These are phyloP conservation scores for Mycena maculata DNA, from an alignment of 768 basidiomycete species.

Conservation along the genomic window DNA sequence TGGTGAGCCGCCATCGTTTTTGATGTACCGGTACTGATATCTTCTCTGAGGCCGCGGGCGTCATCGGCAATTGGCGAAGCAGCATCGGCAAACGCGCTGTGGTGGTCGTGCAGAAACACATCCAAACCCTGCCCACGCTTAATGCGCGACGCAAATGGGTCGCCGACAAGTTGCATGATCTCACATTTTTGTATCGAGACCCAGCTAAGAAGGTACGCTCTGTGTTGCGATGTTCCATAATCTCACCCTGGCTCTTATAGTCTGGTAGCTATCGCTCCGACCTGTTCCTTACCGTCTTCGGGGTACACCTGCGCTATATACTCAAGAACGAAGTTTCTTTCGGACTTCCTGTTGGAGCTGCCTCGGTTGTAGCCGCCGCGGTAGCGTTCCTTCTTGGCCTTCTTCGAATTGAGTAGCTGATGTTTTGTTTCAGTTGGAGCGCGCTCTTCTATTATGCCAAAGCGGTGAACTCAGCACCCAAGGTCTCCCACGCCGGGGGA, in stretches of 20 bases:
- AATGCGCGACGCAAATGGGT: not conserved
- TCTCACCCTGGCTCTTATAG: not conserved
- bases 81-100: not conserved
- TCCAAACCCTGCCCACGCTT: not conserved
- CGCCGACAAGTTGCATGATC: not conserved
- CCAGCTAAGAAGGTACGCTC: not conserved
- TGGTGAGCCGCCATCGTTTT: not conserved
- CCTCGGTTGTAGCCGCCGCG: not conserved
- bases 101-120: not conserved
- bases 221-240: not conserved
- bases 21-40: too few species aligned
- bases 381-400: not conserved
- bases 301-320: not conserved
- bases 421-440: slow-evolving; percentile 10
- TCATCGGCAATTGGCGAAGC: not conserved
- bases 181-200: slow-evolving; percentile 6
- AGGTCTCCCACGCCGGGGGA: not conserved
- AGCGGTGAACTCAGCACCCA: not conserved
- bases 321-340: not conserved
- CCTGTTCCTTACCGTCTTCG: slow-evolving; percentile 2
- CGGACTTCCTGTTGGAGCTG: slow-evolving; percentile 9
- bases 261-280: slow-evolving; percentile 2
- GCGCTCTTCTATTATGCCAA: not conserved
- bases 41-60: not conserved
- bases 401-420: too few species aligned